Percentiles rank a stretch among this genome's conserved stretches.
These are phyloP conservation scores for Kurtzmaniella quercitrusa DNA, from an alignment of 1,139 yeast genomes.

Conservation along the genomic window DNA sequence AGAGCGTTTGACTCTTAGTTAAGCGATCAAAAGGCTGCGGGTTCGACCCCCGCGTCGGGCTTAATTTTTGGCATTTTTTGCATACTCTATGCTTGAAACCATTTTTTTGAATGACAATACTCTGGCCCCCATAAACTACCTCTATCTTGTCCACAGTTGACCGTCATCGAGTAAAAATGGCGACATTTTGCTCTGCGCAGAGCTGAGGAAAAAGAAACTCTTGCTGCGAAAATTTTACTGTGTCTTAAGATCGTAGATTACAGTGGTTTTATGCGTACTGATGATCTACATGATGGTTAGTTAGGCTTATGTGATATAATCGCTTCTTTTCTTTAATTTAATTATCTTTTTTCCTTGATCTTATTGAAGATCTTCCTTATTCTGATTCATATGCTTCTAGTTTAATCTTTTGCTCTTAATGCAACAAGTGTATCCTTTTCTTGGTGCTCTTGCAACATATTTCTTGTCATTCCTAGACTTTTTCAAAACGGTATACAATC, in stretches of 20 bases:
- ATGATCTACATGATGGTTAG: not conserved
- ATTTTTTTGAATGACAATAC: no score
- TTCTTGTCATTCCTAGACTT: no score
- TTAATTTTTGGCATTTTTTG: slow-evolving; percentile 10
- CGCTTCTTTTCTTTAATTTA: not conserved
- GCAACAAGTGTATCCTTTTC: not conserved
- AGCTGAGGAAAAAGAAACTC: not conserved
- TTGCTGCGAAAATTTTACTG: not conserved
- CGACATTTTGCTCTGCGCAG: not conserved
- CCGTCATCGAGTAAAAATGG: not conserved
- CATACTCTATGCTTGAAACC: no score
- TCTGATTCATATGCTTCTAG: no score
- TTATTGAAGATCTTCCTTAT: no score
- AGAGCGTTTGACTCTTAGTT: slow-evolving; percentile 17
- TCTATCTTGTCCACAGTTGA: not conserved
- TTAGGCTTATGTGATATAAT: not conserved
- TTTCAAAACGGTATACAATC: slow-evolving; percentile 29
- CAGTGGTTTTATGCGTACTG: not conserved
- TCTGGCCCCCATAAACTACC: not conserved
- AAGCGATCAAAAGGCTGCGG: slow-evolving; percentile 45
- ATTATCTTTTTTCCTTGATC: not conserved
- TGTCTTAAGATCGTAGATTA: not conserved
- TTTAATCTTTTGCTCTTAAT: no score
- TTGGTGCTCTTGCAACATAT: no score
- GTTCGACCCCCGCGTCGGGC: slow-evolving; percentile 53